phyloP scores from a whole-genome alignment of 805 yeast genomes.

The Candida ponderosae region DNA sequence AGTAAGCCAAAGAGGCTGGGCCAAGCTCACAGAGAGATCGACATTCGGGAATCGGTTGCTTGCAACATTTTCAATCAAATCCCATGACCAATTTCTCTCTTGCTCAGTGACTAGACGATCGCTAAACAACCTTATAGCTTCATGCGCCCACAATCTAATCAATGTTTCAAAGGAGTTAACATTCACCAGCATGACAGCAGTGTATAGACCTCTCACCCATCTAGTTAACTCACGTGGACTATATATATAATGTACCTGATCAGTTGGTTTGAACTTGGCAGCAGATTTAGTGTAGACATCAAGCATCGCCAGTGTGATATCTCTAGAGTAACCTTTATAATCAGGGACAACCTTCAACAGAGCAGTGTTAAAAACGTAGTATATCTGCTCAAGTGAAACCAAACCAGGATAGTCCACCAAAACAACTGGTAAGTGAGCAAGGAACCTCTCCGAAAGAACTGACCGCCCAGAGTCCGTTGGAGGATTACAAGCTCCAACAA shows the following conservation, averaged over 20 bases:
- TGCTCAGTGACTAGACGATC: constrained; percentile 51
- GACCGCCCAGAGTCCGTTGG: constrained; percentile 74
- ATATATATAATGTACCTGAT: constrained; percentile 58
- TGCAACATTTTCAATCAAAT: constrained; percentile 27
- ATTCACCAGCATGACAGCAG: constrained; percentile 33
- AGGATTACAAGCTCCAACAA: constrained; percentile 96
- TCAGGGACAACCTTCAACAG: constrained; percentile 54
- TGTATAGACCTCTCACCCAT: constrained; percentile 72
- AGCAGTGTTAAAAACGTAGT: constrained; percentile 48
- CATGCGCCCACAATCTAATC: constrained; percentile 71
- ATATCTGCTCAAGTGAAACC: constrained; percentile 58
- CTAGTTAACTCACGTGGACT: constrained; percentile 90
- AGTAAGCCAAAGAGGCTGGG: constrained; percentile 56
- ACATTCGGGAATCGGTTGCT: constrained; percentile 37
- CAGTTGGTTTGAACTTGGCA: constrained; percentile 25
- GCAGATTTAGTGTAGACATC: constrained; percentile 44
- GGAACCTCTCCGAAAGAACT: constrained; percentile 47
- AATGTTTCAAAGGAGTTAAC: constrained; percentile 33
- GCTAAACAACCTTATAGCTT: constrained; percentile 67
- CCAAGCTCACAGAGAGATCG: constrained; percentile 26
- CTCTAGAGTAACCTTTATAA: constrained; percentile 41
- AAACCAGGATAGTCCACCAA: constrained; percentile 75
- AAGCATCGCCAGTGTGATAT: constrained; percentile 60
- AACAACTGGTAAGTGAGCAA: constrained; percentile 57
- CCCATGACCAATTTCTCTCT: constrained; percentile 44